These are phyloP conservation scores for Acephala macrosclerotiorum DNA, from an alignment of 2,329 filamentous ascomycete genomes.

Conservation along the genomic window DNA sequence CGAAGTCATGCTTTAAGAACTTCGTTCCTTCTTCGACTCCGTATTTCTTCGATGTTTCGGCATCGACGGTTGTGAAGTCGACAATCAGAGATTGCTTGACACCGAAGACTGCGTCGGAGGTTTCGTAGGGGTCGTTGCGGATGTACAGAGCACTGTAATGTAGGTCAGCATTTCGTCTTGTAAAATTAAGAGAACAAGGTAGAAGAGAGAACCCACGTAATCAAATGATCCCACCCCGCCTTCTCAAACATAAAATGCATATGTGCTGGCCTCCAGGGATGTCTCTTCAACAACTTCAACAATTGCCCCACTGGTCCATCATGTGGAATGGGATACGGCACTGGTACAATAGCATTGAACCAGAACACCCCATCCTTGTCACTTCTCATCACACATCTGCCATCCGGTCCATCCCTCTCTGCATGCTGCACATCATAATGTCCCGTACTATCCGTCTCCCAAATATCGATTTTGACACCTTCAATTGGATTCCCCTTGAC, in stretches of 20 bases:
- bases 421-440: conserved; percentile 84
- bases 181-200: neutral
- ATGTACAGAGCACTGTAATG: conserved; percentile 73
- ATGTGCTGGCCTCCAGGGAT: conserved; percentile 79
- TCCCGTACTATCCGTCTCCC: conserved; percentile 84
- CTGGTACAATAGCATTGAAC: conserved; percentile 85
- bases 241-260: conserved; percentile 93
- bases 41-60: conserved; percentile 65
- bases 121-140: conserved; percentile 81
- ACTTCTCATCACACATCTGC: conserved; percentile 73
- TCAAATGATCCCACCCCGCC: conserved; percentile 77
- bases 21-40: conserved; percentile 68
- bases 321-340: conserved; percentile 84
- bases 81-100: conserved; percentile 84
- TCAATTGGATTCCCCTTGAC: conserved; percentile 66
- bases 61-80: conserved; percentile 62
- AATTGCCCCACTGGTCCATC: conserved; percentile 84
- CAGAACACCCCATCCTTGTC: conserved; percentile 80
- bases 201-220: conserved; percentile 70
- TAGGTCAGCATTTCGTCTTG: conserved; percentile 1
- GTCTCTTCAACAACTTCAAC: conserved; percentile 70
- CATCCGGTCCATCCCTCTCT: conserved; percentile 69
- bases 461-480: conserved; percentile 79
- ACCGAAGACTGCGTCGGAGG: conserved; percentile 84
- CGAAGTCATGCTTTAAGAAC: conserved; percentile 77